Percentiles rank a stretch among this genome's conserved stretches.
Conservation (phyloP, 805 yeast species). For the Candida nonsorbophila region DNA sequence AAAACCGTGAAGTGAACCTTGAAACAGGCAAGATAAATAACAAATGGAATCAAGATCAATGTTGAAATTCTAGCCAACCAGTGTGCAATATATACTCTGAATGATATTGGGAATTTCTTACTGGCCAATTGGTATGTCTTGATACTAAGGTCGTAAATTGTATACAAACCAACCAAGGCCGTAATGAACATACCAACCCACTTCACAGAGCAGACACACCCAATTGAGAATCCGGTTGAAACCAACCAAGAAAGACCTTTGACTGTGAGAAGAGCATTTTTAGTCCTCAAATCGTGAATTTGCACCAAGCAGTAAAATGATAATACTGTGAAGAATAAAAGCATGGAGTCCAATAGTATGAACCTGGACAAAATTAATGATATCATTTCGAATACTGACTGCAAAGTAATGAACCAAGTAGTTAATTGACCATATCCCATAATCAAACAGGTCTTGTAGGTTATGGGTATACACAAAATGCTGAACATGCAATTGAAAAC, state of each 20-base stretch:
- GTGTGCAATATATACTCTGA: slow-evolving; percentile 44
- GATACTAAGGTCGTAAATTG: slow-evolving; percentile 46
- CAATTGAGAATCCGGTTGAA: slow-evolving; percentile 62
- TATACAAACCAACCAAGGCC: slow-evolving; percentile 53
- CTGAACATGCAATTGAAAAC: slow-evolving; percentile 81
- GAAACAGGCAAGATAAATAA: slow-evolving; percentile 68
- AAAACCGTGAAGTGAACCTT: slow-evolving; percentile 75
- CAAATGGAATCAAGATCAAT: slow-evolving; percentile 66
- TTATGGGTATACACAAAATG: slow-evolving; percentile 79
- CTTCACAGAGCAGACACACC: slow-evolving; percentile 80
- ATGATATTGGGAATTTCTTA: slow-evolving; percentile 8
- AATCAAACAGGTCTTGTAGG: slow-evolving; percentile 74
- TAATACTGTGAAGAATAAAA: slow-evolving; percentile 74
- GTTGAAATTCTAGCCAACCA: slow-evolving; percentile 67
- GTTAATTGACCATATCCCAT: slow-evolving; percentile 68
- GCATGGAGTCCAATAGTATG: slow-evolving; percentile 86
- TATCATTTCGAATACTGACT: slow-evolving; percentile 79
- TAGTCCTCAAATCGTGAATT: slow-evolving; percentile 42
- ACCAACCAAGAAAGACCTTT: slow-evolving; percentile 52
- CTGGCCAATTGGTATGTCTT: slow-evolving; percentile 32
- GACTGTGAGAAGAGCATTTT: slow-evolving; percentile 28
- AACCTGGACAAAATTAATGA: slow-evolving; percentile 84
- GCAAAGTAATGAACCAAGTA: slow-evolving; percentile 71
- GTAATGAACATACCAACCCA: slow-evolving; percentile 81
- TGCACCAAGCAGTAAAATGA: slow-evolving; percentile 34